Evolutionary conservation across 2,329 filamentous ascomycete genomes (phyloP).

Genomic region (Monilinia laxa): DNA sequence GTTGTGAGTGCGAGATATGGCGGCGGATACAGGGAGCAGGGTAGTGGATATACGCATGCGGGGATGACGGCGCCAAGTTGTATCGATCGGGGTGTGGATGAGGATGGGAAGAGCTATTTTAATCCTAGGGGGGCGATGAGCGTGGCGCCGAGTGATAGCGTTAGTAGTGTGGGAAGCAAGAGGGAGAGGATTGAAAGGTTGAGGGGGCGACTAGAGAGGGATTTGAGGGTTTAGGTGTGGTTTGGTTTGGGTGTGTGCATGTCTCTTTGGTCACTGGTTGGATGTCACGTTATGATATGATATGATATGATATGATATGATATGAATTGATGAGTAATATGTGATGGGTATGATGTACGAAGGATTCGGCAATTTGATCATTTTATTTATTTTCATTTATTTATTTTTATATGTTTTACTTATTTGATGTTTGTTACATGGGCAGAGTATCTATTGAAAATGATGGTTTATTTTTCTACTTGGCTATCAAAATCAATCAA

Average conservation of each 20-base stretch:
- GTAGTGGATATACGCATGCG: slow-evolving; percentile 7
- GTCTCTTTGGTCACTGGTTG: not conserved
- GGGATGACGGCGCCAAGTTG: not conserved
- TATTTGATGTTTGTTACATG: too few relatives aligned
- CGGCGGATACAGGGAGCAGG: slow-evolving; percentile 19
- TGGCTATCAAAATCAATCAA: too few relatives aligned
- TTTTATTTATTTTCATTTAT: not conserved
- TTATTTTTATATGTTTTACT: too few relatives aligned
- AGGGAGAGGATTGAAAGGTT: slow-evolving; percentile 33
- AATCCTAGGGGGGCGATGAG: slow-evolving; percentile 50
- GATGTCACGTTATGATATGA: too few relatives aligned
- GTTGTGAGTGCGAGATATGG: slow-evolving; percentile 10
- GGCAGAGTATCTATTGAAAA: too few relatives aligned
- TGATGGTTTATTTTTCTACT: too few relatives aligned
- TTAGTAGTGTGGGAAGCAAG: slow-evolving; percentile 57
- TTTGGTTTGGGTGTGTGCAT: too few relatives aligned
- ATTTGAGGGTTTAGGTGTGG: slow-evolving; percentile 11
- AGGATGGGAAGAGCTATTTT: slow-evolving; percentile 16
- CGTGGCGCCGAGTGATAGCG: slow-evolving; percentile 60
- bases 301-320: too few relatives aligned
- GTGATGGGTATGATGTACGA: too few relatives aligned
- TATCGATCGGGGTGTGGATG: slow-evolving; percentile 5
- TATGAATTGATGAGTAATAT: too few relatives aligned
- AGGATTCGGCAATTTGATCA: too few relatives aligned
- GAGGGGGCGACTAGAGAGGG: slow-evolving; percentile 24